Percentiles rank a stretch among this genome's conserved stretches.
phyloP scores from a whole-genome alignment of 192 early-diverging fungal species.

The Coemansia sp. region DNA sequence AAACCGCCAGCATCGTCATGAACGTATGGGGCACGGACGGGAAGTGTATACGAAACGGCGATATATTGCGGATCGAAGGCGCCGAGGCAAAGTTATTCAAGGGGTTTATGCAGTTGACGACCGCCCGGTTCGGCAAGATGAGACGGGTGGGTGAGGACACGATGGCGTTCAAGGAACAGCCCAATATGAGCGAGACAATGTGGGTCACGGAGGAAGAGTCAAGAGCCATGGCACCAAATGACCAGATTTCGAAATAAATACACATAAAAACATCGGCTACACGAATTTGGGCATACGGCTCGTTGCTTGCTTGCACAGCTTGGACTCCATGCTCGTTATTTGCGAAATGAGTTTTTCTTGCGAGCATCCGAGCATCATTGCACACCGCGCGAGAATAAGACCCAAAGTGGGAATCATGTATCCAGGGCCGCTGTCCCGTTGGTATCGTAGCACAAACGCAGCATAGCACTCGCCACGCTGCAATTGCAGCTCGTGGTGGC shows the following conservation, averaged over 20 bases:
- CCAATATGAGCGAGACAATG: conserved; percentile 49
- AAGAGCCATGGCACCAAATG: conserved; percentile 6
- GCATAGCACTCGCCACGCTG: conserved; percentile 29
- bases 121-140: conserved; percentile 56
- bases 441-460: background rate
- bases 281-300: background rate
- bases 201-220: conserved; percentile 54
- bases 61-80: conserved; percentile 59
- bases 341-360: conserved; percentile 9
- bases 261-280: background rate
- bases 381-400: conserved; percentile 38
- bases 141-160: conserved; percentile 61
- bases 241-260: conserved; percentile 5
- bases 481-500: conserved; percentile 27
- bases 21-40: conserved; percentile 60
- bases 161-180: conserved; percentile 46
- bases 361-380: conserved; percentile 31
- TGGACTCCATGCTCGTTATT: conserved; percentile 6
- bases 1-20: conserved; percentile 59
- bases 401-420: conserved; percentile 44
- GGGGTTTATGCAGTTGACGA: conserved; percentile 58
- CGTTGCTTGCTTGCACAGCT: background rate
- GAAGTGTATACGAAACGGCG: conserved; percentile 56
- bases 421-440: conserved; percentile 2
- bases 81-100: conserved; percentile 57